A percentile compares a stretch with the other conserved stretches of the same genome.
phyloP scores from a whole-genome alignment of 2,329 filamentous ascomycete genomes.

The Phialophora expanda region DNA sequence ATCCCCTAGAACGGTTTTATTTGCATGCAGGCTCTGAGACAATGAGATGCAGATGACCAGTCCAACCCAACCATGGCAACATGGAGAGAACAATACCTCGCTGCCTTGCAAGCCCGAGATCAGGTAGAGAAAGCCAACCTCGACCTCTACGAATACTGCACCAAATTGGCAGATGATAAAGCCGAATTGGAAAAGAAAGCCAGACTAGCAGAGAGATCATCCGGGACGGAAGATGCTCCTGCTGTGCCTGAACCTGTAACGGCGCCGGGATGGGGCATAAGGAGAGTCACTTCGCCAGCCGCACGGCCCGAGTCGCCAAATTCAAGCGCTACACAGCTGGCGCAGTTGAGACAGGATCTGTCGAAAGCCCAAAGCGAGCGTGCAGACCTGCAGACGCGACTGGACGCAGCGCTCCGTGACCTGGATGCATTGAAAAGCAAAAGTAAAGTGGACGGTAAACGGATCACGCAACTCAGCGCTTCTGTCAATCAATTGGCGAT shows the following conservation, averaged over 20 bases:
- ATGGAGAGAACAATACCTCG: conserved; percentile 83
- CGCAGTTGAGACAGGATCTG: conserved; percentile 68
- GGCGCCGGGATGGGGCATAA: conserved; percentile 23
- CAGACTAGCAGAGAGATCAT: conserved; percentile 13
- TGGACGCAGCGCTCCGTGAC: conserved; percentile 68
- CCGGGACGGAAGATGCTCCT: conserved; percentile 43
- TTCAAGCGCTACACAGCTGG: conserved; percentile 21
- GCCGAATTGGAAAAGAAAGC: conserved; percentile 34
- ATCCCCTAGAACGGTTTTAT: neutral
- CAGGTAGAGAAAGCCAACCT: conserved; percentile 68
- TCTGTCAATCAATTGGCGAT: conserved; percentile 67
- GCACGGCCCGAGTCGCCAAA: conserved; percentile 44
- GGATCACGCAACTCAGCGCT: conserved; percentile 65
- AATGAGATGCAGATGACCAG: conserved; percentile 19
- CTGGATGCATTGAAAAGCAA: conserved; percentile 67
- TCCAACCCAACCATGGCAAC: conserved; percentile 57
- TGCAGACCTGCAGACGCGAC: conserved; percentile 67
- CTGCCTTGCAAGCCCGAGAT: conserved; percentile 73
- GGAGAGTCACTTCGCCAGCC: conserved; percentile 42
- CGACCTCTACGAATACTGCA: conserved; percentile 76
- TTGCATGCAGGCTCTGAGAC: neutral
- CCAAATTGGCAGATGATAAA: conserved; percentile 39
- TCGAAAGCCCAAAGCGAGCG: conserved; percentile 77
- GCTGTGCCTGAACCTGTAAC: conserved; percentile 11
- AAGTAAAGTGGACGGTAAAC: conserved; percentile 63